Percentiles rank a stretch among this genome's conserved stretches.
phyloP scores from a whole-genome alignment of 2,329 filamentous ascomycete species.

The Exophiala bonariae region DNA sequence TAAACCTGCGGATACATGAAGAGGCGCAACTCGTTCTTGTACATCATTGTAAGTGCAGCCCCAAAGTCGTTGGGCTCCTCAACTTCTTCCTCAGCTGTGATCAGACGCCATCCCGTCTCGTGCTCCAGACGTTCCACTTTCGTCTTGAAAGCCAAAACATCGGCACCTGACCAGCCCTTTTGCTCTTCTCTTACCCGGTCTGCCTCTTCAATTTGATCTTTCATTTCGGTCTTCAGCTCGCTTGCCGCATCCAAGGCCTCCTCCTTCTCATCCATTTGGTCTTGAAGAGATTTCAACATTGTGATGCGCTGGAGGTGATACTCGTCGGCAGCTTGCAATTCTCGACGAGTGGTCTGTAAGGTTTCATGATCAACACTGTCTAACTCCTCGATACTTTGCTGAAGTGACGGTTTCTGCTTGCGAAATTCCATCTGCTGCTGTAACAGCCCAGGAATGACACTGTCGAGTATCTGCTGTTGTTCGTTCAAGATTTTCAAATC shows the following conservation, averaged over 20 bases:
- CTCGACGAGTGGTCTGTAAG: constrained; percentile 69
- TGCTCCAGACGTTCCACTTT: constrained; percentile 45
- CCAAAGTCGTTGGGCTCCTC: constrained; percentile 29
- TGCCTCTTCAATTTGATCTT: constrained; percentile 75
- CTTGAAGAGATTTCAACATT: constrained; percentile 65
- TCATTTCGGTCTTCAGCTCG: constrained; percentile 67
- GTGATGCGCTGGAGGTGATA: constrained; percentile 70
- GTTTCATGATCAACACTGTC: constrained; percentile 62
- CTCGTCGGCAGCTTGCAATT: constrained; percentile 63
- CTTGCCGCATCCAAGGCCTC: constrained; percentile 61
- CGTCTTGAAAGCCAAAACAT: constrained; percentile 80
- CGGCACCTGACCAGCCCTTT: constrained; percentile 80
- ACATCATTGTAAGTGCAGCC: constrained; percentile 42
- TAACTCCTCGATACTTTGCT: constrained; percentile 71
- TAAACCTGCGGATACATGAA: constrained; percentile 44
- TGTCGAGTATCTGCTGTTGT: constrained; percentile 68
- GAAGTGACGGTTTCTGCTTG: constrained; percentile 65
- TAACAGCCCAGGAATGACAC: constrained; percentile 65
- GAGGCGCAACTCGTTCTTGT: constrained; percentile 42
- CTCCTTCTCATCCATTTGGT: constrained; percentile 68
- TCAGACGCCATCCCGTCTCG: constrained; percentile 46
- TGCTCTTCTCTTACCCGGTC: constrained; percentile 84
- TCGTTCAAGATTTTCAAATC: constrained; percentile 68
- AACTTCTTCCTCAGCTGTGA: constrained; percentile 35
- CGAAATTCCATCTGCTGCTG: constrained; percentile 63